phyloP scores from a whole-genome alignment of 139 green algal species.

The Limnomonas spitsbergensis region DNA sequence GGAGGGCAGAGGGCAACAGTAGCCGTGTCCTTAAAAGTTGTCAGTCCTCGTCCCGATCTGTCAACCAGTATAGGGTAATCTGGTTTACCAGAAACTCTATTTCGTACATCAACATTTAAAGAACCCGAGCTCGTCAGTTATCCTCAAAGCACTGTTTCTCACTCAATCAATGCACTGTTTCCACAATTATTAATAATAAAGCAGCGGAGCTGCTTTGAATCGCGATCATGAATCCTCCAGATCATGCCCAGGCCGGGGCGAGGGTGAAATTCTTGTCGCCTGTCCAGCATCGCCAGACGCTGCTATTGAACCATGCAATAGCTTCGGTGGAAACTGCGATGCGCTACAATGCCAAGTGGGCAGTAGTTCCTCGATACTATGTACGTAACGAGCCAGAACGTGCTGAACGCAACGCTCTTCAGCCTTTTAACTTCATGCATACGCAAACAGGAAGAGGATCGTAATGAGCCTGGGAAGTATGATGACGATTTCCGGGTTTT shows the following conservation, averaged over 20 bases:
- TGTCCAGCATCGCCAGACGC: slow-evolving; percentile 26
- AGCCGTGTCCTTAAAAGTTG: no score
- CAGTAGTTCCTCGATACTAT: slow-evolving; percentile 59
- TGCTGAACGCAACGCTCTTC: neutral
- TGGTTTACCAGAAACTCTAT: no score
- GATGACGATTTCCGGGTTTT: slow-evolving; percentile 79
- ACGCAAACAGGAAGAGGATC: slow-evolving; percentile 78
- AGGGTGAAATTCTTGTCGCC: neutral
- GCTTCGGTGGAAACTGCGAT: slow-evolving; percentile 76
- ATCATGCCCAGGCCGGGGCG: neutral
- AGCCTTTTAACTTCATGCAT: no score
- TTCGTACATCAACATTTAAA: no score
- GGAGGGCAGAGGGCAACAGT: no score
- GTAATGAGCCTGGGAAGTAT: slow-evolving; percentile 80
- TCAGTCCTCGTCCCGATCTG: no score
- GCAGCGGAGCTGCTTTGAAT: no score
- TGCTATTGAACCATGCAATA: slow-evolving; percentile 80
- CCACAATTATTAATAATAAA: no score
- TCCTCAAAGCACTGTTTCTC: no score
- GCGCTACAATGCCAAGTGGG: slow-evolving; percentile 75
- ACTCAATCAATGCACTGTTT: no score
- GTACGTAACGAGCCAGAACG: slow-evolving; percentile 30
- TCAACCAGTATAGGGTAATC: no score
- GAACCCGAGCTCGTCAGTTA: no score
- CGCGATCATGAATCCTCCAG: slow-evolving; percentile 1